These are phyloP conservation scores for Aspergillus cristatus DNA, from an alignment of 495 filamentous ascomycete species.

Conservation along the genomic window DNA sequence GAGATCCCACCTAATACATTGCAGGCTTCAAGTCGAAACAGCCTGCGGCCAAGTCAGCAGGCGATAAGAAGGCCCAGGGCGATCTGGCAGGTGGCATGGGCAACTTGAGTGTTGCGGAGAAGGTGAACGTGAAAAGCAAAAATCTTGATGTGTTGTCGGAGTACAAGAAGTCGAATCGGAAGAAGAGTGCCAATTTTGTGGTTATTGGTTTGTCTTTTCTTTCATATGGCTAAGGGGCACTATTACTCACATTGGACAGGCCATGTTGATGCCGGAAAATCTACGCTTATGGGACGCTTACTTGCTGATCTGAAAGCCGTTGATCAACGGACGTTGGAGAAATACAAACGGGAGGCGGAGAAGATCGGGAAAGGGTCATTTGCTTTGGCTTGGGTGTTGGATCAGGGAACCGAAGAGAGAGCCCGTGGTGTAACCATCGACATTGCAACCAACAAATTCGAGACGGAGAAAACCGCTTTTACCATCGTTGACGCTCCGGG, in stretches of 20 bases:
- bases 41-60: slow-evolving; percentile 29
- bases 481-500: slow-evolving; percentile 95
- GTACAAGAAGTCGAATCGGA: slow-evolving; percentile 63
- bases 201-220: slow-evolving; percentile 65
- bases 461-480: slow-evolving; percentile 75
- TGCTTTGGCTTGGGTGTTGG: slow-evolving; percentile 91
- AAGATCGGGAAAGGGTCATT: slow-evolving; percentile 92
- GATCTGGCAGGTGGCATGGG: slow-evolving; percentile 42
- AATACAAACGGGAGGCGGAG: slow-evolving; percentile 78
- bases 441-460: slow-evolving; percentile 88
- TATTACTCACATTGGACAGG: slow-evolving; percentile 38
- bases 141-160: slow-evolving; percentile 79
- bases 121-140: slow-evolving; percentile 69
- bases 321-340: slow-evolving; percentile 77
- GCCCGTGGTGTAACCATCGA: slow-evolving; percentile 92
- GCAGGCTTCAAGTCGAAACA: slow-evolving; percentile 41
- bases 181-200: slow-evolving; percentile 85
- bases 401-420: slow-evolving; percentile 82
- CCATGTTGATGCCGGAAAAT: slow-evolving; percentile 96
- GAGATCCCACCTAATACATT: slow-evolving; percentile 31
- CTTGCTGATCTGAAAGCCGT: slow-evolving; percentile 82
- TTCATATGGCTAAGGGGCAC: background rate
- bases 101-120: slow-evolving; percentile 56
- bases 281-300: slow-evolving; percentile 93
- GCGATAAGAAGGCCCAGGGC: slow-evolving; percentile 31